Evolutionary conservation across 2,329 filamentous ascomycete genomes (phyloP).

Genomic region (Metarhizium album): DNA sequence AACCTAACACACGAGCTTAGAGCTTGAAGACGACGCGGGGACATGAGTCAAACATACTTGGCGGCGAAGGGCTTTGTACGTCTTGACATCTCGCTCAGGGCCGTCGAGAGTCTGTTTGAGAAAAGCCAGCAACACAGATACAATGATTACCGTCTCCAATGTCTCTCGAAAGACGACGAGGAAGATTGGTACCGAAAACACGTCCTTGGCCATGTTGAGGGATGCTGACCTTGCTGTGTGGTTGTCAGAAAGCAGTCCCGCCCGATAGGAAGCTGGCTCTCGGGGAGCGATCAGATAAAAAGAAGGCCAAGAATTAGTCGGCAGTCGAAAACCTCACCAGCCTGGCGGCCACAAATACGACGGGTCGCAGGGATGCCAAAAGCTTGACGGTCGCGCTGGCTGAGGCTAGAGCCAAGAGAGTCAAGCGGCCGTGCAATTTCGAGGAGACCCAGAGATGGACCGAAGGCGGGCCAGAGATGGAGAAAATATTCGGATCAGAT

Average conservation of each 20-base stretch:
- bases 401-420: not conserved
- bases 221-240: not conserved
- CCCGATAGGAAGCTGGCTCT: not conserved
- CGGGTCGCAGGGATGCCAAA: not conserved
- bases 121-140: conserved; percentile 78
- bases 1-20: conserved; percentile 18
- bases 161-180: conserved; percentile 85
- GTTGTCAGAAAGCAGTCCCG: not conserved
- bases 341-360: not conserved
- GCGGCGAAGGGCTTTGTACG: conserved; percentile 57
- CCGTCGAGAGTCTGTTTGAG: conserved; percentile 68
- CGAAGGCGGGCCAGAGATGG: not conserved
- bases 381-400: not conserved
- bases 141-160: conserved; percentile 72
- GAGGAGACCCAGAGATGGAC: not conserved
- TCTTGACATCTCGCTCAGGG: conserved; percentile 45
- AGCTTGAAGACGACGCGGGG: conserved; percentile 26
- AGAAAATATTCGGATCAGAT: conserved; percentile 5
- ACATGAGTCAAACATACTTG: conserved; percentile 36
- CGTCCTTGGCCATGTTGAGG: conserved; percentile 47
- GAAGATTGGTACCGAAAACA: conserved; percentile 74
- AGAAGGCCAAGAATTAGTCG: not conserved
- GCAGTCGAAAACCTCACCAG: not conserved
- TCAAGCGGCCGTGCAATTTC: not conserved
- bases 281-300: not conserved